Evolutionary conservation across 2,329 filamentous ascomycete genomes (phyloP).

Genomic region (Acephala macrosclerotiorum): DNA sequence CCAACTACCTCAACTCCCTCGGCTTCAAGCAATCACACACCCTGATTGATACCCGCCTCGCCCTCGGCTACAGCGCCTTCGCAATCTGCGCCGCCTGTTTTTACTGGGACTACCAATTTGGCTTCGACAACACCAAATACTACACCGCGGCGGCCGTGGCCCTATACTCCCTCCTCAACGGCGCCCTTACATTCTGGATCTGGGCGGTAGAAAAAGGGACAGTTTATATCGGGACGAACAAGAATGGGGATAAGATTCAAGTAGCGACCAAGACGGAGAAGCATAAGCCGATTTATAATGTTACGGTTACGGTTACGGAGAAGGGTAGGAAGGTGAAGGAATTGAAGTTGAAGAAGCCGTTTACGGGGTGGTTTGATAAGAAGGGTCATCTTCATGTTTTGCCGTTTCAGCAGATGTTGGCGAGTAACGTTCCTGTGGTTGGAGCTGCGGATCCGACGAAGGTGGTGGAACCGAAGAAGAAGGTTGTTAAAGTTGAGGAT

Average conservation of each 20-base stretch:
- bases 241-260: conserved; percentile 74
- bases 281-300: conserved; percentile 80
- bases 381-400: conserved; percentile 74
- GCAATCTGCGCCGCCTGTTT: conserved; percentile 83
- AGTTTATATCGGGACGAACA: conserved; percentile 76
- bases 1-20: conserved; percentile 90
- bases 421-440: conserved; percentile 69
- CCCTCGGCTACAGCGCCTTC: conserved; percentile 84
- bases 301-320: conserved; percentile 59
- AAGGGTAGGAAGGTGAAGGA: conserved; percentile 22
- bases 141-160: conserved; percentile 83
- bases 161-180: conserved; percentile 81
- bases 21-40: conserved; percentile 83
- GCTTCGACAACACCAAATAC: conserved; percentile 85
- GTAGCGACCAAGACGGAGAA: conserved; percentile 79
- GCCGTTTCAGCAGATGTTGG: conserved; percentile 82
- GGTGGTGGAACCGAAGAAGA: conserved; percentile 47
- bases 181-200: conserved; percentile 82
- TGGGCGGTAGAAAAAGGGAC: conserved; percentile 81
- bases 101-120: conserved; percentile 88
- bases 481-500: conserved; percentile 25
- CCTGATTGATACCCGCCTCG: conserved; percentile 82
- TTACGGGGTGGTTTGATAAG: conserved; percentile 79
- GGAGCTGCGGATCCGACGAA: conserved; percentile 71
- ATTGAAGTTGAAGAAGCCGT: conserved; percentile 62